These are phyloP conservation scores for Solanum chiquidenum DNA, from an alignment of 257 asterid genomes.

Conservation along the genomic window DNA sequence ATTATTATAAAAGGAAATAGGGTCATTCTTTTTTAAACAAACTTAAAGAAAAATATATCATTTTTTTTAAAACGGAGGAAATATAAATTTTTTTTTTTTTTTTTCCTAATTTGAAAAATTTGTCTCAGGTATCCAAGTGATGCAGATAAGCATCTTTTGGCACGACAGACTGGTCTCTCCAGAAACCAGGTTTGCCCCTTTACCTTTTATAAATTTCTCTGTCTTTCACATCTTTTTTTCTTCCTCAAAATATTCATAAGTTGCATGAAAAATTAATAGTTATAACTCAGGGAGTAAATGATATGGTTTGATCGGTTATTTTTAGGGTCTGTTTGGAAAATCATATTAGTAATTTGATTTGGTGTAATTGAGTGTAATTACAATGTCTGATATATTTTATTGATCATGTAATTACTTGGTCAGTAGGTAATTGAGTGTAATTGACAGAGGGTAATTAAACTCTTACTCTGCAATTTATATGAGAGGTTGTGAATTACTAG, in stretches of 20 bases:
- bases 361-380: no score
- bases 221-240: neutral
- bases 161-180: slow-evolving; percentile 97
- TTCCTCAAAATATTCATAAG: neutral
- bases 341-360: no score
- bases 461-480: no score
- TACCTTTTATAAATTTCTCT: neutral
- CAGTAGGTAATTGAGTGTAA: no score
- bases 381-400: no score
- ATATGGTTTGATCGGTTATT: neutral
- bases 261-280: neutral
- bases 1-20: no score
- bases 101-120: slow-evolving; percentile 7
- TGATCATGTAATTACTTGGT: no score
- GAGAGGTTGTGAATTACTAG: no score
- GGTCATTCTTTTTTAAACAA: no score
- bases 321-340: neutral
- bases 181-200: slow-evolving; percentile 61
- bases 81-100: slow-evolving; percentile 40
- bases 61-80: neutral
- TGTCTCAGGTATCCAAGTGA: slow-evolving; percentile 99
- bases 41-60: no score
- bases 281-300: neutral
- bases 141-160: slow-evolving; percentile 97
- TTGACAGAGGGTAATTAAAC: no score